Percentiles rank a stretch among this genome's conserved stretches.
phyloP scores from a whole-genome alignment of 163 green algal species.

The Trebouxia gelatinosa region DNA sequence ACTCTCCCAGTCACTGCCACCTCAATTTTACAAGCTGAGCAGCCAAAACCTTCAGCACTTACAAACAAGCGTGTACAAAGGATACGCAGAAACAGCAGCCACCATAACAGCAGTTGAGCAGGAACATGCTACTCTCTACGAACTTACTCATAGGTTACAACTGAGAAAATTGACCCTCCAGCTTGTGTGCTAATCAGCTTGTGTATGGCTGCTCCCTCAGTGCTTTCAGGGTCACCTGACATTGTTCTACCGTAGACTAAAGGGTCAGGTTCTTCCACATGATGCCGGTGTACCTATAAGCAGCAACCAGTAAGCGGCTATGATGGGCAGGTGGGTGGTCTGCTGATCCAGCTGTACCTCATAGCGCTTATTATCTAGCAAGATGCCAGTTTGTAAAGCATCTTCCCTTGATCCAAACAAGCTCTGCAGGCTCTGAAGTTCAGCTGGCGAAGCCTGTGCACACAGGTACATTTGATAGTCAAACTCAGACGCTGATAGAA shows the following conservation, averaged over 20 bases:
- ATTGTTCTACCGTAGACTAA: conserved; percentile 68
- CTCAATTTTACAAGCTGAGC: neutral
- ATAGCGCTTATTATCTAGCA: conserved; percentile 47
- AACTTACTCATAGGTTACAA: conserved; percentile 66
- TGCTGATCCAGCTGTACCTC: conserved; percentile 42
- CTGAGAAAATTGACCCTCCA: conserved; percentile 45
- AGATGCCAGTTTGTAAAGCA: conserved; percentile 57
- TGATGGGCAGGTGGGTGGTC: neutral
- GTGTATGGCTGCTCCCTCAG: conserved; percentile 57
- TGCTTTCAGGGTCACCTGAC: conserved; percentile 48
- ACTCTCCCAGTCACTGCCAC: too few relatives aligned
- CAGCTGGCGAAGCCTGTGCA: conserved; percentile 22
- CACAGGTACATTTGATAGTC: too few relatives aligned
- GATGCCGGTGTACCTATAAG: conserved; percentile 60
- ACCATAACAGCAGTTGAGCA: neutral
- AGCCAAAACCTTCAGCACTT: neutral
- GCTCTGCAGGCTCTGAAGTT: too few relatives aligned
- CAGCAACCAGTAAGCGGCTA: neutral
- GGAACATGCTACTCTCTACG: neutral
- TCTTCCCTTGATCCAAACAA: too few relatives aligned
- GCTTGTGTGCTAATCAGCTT: conserved; percentile 39
- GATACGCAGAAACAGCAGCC: neutral
- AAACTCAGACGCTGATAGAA: too few relatives aligned
- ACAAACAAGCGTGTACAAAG: neutral
- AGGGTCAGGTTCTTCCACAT: conserved; percentile 42